A percentile compares a stretch with the other conserved stretches of the same genome.
Conservation (phyloP, 495 filamentous ascomycete species). For the Glutinoglossum americanum region DNA sequence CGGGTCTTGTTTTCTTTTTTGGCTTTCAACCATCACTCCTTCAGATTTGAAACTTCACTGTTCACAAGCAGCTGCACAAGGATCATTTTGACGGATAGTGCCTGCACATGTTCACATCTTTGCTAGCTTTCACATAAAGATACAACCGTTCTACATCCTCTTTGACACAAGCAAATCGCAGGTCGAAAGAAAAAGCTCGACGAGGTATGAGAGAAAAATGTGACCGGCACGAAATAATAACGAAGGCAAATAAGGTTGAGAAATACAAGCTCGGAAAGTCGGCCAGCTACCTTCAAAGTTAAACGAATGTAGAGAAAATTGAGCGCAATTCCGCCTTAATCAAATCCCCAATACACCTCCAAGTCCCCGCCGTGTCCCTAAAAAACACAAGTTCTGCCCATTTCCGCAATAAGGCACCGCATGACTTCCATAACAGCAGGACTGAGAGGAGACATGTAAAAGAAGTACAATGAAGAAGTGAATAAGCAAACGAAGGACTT, state of each 20-base stretch:
- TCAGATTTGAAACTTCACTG: neutral
- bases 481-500: conserved; percentile 1
- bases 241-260: conserved; percentile 10
- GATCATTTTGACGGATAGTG: neutral
- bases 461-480: conserved; percentile 1
- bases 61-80: neutral
- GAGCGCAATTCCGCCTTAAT: conserved; percentile 10
- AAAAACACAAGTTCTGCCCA: conserved; percentile 8
- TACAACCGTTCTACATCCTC: neutral
- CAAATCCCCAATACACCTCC: conserved; percentile 6
- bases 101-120: neutral
- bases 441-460: conserved; percentile 1
- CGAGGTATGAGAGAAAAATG: conserved; percentile 3
- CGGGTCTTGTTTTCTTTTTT: neutral
- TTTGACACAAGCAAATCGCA: neutral
- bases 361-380: conserved; percentile 8
- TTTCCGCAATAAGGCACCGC: neutral
- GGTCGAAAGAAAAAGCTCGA: neutral
- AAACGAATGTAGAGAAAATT: conserved; percentile 32
- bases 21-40: neutral
- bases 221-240: conserved; percentile 19
- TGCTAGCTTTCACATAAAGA: neutral
- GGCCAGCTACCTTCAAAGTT: conserved; percentile 22
- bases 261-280: conserved; percentile 16
- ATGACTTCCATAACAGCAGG: conserved; percentile 1